A percentile compares a stretch with the other conserved stretches of the same genome.
phyloP scores from a whole-genome alignment of 1,284 basidiomycete genomes.

The Megacollybia platyphylla region DNA sequence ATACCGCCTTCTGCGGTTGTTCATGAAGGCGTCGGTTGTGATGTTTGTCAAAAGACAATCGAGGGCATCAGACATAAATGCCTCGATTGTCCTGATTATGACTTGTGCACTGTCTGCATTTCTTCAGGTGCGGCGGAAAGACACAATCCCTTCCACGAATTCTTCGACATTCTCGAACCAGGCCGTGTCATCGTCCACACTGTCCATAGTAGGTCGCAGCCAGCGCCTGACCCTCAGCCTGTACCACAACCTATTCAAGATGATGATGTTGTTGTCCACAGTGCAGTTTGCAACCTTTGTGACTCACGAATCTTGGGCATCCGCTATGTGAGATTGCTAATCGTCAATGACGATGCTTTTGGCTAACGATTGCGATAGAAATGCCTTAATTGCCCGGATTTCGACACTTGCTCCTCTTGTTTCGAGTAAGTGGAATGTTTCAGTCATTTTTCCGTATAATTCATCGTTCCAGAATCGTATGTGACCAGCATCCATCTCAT shows the following conservation, averaged over 20 bases:
- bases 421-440: slow-evolving; percentile 31
- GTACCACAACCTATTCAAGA: slow-evolving; percentile 8
- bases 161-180: slow-evolving; percentile 53
- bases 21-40: slow-evolving; percentile 38
- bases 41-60: slow-evolving; percentile 40
- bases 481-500: slow-evolving; percentile 68
- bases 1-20: slow-evolving; percentile 12
- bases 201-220: slow-evolving; percentile 27
- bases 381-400: slow-evolving; percentile 65
- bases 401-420: slow-evolving; percentile 63
- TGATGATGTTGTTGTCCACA: slow-evolving; percentile 27
- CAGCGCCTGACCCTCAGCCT: slow-evolving; percentile 4
- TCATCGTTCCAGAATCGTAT: slow-evolving; percentile 33
- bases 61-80: slow-evolving; percentile 63
- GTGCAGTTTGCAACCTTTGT: slow-evolving; percentile 63
- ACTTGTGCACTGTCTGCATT: slow-evolving; percentile 53
- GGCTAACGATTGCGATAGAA: slow-evolving; percentile 29
- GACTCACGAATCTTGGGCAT: slow-evolving; percentile 55
- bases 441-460: slow-evolving; percentile 2
- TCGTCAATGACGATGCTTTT: slow-evolving; percentile 2
- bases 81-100: slow-evolving; percentile 64
- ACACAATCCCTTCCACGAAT: slow-evolving; percentile 53
- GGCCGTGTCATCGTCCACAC: slow-evolving; percentile 54
- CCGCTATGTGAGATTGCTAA: slow-evolving; percentile 43
- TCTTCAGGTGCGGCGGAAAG: slow-evolving; percentile 25